Evolutionary conservation across 2,329 filamentous ascomycete genomes (phyloP), one percentile per base, ranked within the genome.

Genomic region (Knufia fluminis): DNA sequence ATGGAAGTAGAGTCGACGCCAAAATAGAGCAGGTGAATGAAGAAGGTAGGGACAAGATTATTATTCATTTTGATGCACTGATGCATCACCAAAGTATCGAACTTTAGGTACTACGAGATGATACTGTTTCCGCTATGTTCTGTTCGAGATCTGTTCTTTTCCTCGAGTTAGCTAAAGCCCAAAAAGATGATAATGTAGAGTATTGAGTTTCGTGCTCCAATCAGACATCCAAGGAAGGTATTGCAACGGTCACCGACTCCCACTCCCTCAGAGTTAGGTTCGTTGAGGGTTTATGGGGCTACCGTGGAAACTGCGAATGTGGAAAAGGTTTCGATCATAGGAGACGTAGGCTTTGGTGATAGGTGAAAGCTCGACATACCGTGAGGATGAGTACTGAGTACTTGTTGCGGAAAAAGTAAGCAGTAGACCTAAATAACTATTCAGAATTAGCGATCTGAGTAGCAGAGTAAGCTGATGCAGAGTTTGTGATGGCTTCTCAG

Each of bases 241-340:
- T 65, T 64, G 45, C 45, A 60, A 57, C 71, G 70, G 68, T 73
- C 71, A 74, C 67, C 62, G 68, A 60, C 59, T 59, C 61, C 64
- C 63, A 62, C 59, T 60, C 61, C 64, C 63, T 62, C 68, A 68
- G 65, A 64, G 60, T 45, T 70, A 67, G 71, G 70, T 73, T 73
- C 68, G 59, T 60, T 7, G 66, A 62, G 67, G 66, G 69, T 14
- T 17, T 14, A 36, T 36, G 68, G 69, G 26, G 67, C 70, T 74
- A 71, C 71, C 73, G 75, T 77, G 75, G 69, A 78, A 78, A 78
- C 75, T 78, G 75, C 75, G 75, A 78, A 78, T 78, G 70, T 75
- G 70, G 72, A 70, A 73, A 67, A 65, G 65, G 63, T 68, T 74
- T 75, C 65, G n/a, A 76, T 76, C 72, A 74, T 73, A 50, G 61